Evolutionary conservation across 441 rosid genomes (phyloP).

Genomic region (Metrosideros polymorpha): DNA sequence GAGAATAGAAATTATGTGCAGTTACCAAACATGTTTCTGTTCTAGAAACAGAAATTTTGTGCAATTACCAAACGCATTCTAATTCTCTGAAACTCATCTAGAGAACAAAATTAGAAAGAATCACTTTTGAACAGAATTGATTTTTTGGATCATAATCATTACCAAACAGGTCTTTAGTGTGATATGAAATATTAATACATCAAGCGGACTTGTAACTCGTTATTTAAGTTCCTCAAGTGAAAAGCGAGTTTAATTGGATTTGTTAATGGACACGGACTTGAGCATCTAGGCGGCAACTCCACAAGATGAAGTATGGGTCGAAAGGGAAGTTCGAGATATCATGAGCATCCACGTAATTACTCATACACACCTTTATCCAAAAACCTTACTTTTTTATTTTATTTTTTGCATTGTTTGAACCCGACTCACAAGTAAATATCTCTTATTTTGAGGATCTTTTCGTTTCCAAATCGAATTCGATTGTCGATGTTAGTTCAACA

Average conservation of each 20-base stretch:
- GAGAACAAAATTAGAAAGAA: too few relatives aligned
- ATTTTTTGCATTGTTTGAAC: background rate
- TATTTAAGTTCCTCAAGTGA: background rate
- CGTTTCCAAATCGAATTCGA: background rate
- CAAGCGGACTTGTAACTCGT: background rate
- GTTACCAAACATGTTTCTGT: too few relatives aligned
- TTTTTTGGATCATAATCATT: too few relatives aligned
- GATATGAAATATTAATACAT: background rate
- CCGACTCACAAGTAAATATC: background rate
- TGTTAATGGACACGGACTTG: background rate
- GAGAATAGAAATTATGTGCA: too few relatives aligned
- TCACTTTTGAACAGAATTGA: too few relatives aligned
- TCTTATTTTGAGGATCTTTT: background rate
- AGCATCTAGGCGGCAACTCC: background rate
- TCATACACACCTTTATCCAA: background rate
- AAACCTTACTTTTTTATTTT: background rate
- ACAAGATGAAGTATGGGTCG: background rate
- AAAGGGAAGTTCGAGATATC: background rate
- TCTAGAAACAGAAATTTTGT: too few relatives aligned
- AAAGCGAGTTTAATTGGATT: background rate
- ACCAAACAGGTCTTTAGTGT: too few relatives aligned
- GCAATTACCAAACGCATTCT: too few relatives aligned
- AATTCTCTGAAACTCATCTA: too few relatives aligned
- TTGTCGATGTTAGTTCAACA: background rate
- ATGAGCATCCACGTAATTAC: fast-evolving